Base-by-base conservation (phyloP, 345 rosid species). In the Citrus trifoliata region DNA sequence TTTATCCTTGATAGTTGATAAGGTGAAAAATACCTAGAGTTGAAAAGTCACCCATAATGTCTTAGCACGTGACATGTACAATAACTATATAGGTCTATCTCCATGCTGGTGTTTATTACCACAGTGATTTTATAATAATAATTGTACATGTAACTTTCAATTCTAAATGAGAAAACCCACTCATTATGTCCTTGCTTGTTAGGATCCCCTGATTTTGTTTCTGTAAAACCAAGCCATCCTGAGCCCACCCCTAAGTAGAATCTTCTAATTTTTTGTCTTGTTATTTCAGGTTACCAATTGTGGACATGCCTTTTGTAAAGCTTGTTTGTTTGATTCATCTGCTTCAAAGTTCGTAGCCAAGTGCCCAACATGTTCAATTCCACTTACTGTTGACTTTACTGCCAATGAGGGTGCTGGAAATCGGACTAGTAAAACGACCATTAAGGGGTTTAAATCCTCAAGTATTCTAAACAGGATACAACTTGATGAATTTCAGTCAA, bases 391-490 rank as follows among this genome's bases (percentile, higher is more conserved):
- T 74, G 98, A 96, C 88, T 87, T 91, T 87, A 88, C 89, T 74
- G 82, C 91, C 73, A 88, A 86, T 73, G 53, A 71, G 19, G 85
- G 81, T 82, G 60, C 78, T 46, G 91, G 87, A 82, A 85, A 83
- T 80, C 88, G 75, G 84, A 77, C 86, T 68, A 77, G 83, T 70
- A 90, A 88, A 88, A 80, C 95, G 65, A 89, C 88, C 56, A 60
- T 89, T 77, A 91, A 90, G 88, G 97, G 98, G 30, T 92, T 89
- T 79, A 94, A 81, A 82, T 81, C 97, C 73, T 82, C 98, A 21
- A 93, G 98, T 86, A 96, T 96, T 83, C 77, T 96, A 42, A 96
- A 93, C 83, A 91, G 99, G 75, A 86, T 96, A 81, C 86, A 86
- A 73, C 84, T 96, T 63, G 83, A 89, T 56, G 91, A 94, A 73